phyloP scores from a whole-genome alignment of 1,284 basidiomycete species.

The Pholiota adiposa region DNA sequence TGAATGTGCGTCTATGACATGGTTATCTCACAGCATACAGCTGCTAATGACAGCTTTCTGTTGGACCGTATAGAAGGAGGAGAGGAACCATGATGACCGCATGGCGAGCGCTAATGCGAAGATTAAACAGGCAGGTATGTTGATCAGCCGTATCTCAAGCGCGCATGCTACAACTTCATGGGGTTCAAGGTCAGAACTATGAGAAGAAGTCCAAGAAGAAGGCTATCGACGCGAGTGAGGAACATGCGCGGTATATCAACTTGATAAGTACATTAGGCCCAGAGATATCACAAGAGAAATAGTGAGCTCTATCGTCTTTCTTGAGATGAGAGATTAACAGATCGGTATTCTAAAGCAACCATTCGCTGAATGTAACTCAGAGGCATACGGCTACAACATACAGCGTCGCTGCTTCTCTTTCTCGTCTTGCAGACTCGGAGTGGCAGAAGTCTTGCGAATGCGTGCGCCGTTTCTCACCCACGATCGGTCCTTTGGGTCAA shows the following conservation, averaged over 20 bases:
- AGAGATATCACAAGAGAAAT: slow-evolving; percentile 78
- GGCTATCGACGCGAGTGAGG: slow-evolving; percentile 66
- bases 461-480: slow-evolving; percentile 65
- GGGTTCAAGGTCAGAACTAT: slow-evolving; percentile 58
- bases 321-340: slow-evolving; percentile 10
- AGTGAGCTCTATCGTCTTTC: slow-evolving; percentile 47
- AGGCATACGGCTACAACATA: slow-evolving; percentile 62
- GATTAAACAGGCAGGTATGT: slow-evolving; percentile 75
- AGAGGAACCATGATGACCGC: slow-evolving; percentile 74
- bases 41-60: not conserved
- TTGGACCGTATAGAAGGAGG: slow-evolving; percentile 63
- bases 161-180: not conserved
- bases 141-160: not conserved
- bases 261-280: slow-evolving; percentile 74
- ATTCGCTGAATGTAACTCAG: slow-evolving; percentile 63
- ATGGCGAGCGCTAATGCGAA: slow-evolving; percentile 70
- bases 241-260: slow-evolving; percentile 77
- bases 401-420: slow-evolving; percentile 62
- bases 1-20: slow-evolving; percentile 57
- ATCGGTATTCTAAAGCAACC: slow-evolving; percentile 54
- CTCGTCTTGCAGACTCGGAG: slow-evolving; percentile 75
- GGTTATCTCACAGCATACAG: slow-evolving; percentile 9
- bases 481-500: slow-evolving; percentile 69
- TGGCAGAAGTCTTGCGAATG: slow-evolving; percentile 76
- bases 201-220: slow-evolving; percentile 82